These are phyloP conservation scores for Penicillium canescens DNA, from an alignment of 495 filamentous ascomycete genomes.

Conservation along the genomic window DNA sequence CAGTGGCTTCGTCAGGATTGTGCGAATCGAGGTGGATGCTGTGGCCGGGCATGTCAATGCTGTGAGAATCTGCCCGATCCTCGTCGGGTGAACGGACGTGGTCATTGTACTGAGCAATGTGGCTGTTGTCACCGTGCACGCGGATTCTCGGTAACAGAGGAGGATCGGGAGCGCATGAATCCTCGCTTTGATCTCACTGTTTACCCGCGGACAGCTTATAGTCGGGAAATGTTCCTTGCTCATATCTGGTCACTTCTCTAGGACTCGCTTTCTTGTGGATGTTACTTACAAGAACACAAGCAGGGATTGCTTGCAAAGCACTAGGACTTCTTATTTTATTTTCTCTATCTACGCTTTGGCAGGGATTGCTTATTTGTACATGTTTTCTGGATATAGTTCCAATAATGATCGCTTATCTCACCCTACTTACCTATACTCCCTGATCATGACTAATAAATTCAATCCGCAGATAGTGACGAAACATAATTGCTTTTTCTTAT, in stretches of 20 bases:
- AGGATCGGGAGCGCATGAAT: not conserved
- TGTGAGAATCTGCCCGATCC: conserved; percentile 1
- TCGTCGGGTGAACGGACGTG: conserved; percentile 3
- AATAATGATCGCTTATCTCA: too few relatives aligned
- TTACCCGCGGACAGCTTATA: conserved; percentile 5
- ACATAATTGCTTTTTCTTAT: too few relatives aligned
- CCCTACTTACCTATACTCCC: too few relatives aligned
- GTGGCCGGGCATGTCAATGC: conserved; percentile 4
- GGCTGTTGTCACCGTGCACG: conserved; percentile 3
- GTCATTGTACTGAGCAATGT: conserved; percentile 10
- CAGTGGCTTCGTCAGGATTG: conserved; percentile 6
- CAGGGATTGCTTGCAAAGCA: too few relatives aligned
- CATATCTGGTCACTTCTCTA: conserved; percentile 6
- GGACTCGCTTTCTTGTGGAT: not conserved
- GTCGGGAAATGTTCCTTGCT: conserved; percentile 5
- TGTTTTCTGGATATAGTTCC: too few relatives aligned
- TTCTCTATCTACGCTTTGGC: too few relatives aligned
- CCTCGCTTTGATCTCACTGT: conserved; percentile 6
- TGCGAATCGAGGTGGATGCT: conserved; percentile 6
- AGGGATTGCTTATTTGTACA: too few relatives aligned
- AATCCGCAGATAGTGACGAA: too few relatives aligned
- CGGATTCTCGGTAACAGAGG: not conserved
- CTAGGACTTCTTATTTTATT: too few relatives aligned
- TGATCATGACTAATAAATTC: too few relatives aligned
- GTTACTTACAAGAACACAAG: too few relatives aligned